Conservation (phyloP, 2,329 filamentous ascomycete genomes). For the Graphilbum fragrans region DNA sequence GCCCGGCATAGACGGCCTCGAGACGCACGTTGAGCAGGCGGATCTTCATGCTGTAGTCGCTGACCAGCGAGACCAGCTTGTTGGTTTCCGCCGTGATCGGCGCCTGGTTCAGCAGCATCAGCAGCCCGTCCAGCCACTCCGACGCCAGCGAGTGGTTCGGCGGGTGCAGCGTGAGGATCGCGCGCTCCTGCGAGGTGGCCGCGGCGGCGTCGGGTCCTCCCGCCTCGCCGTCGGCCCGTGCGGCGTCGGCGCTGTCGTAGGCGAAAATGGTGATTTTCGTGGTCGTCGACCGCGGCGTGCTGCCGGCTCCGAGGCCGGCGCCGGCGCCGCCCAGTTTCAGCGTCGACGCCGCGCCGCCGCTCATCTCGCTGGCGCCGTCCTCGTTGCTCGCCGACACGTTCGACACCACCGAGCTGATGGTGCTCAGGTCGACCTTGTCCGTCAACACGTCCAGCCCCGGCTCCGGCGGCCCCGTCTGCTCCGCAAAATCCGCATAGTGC, state of each 20-base stretch:
- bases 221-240: neutral
- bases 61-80: conserved; percentile 74
- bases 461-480: conserved; percentile 44
- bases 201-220: conserved; percentile 11
- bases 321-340: conserved; percentile 19
- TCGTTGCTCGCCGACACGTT: conserved; percentile 64
- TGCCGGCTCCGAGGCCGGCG: neutral
- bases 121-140: conserved; percentile 90
- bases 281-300: conserved; percentile 30
- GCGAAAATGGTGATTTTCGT: conserved; percentile 92
- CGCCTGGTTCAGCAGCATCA: conserved; percentile 90
- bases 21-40: conserved; percentile 81
- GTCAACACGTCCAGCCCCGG: conserved; percentile 61
- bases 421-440: conserved; percentile 77
- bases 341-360: conserved; percentile 21
- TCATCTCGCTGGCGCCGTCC: conserved; percentile 31
- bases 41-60: conserved; percentile 87
- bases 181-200: conserved; percentile 38
- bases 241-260: conserved; percentile 30
- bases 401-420: conserved; percentile 85
- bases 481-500: conserved; percentile 77
- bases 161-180: conserved; percentile 75
- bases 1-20: conserved; percentile 61
- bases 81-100: conserved; percentile 96
- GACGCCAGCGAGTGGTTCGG: conserved; percentile 72